Evolutionary conservation across 2,329 filamentous ascomycete genomes (phyloP).

Genomic region (Fusarium oligoseptatum): DNA sequence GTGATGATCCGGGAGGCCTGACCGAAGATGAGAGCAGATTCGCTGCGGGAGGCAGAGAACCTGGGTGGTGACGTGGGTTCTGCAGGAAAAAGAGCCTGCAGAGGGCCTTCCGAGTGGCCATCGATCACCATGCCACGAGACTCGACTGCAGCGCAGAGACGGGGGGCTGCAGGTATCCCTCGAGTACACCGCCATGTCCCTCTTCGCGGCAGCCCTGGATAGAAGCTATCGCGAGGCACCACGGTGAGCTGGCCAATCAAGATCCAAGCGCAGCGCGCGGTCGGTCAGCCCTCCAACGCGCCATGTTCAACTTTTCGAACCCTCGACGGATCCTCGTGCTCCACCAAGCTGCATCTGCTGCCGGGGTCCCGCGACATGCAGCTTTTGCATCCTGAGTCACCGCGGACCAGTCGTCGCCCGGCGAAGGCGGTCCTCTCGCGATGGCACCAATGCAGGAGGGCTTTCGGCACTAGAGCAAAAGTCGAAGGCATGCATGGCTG

Average conservation of each 20-base stretch:
- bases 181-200: constrained; percentile 32
- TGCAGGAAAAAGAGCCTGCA: constrained; percentile 34
- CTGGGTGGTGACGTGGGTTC: constrained; percentile 1
- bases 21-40: constrained; percentile 12
- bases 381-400: constrained; percentile 43
- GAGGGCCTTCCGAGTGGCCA: constrained; percentile 39
- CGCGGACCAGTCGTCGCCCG: constrained; percentile 43
- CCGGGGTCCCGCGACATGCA: constrained; percentile 25
- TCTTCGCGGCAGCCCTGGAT: background rate
- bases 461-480: constrained; percentile 29
- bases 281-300: constrained; percentile 39
- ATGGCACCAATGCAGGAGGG: constrained; percentile 42
- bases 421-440: constrained; percentile 36
- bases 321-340: constrained; percentile 6
- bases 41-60: background rate
- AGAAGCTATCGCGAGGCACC: constrained; percentile 11
- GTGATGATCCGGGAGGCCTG: constrained; percentile 24
- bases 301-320: constrained; percentile 9
- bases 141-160: background rate
- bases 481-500: constrained; percentile 19
- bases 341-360: constrained; percentile 10
- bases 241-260: constrained; percentile 33
- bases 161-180: constrained; percentile 26
- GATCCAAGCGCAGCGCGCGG: constrained; percentile 36
- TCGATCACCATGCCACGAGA: constrained; percentile 33